A percentile compares a stretch with the other conserved stretches of the same genome.
These are phyloP conservation scores for Kappamyces sp. DNA, from an alignment of 192 early-diverging fungal species.

Conservation along the genomic window DNA sequence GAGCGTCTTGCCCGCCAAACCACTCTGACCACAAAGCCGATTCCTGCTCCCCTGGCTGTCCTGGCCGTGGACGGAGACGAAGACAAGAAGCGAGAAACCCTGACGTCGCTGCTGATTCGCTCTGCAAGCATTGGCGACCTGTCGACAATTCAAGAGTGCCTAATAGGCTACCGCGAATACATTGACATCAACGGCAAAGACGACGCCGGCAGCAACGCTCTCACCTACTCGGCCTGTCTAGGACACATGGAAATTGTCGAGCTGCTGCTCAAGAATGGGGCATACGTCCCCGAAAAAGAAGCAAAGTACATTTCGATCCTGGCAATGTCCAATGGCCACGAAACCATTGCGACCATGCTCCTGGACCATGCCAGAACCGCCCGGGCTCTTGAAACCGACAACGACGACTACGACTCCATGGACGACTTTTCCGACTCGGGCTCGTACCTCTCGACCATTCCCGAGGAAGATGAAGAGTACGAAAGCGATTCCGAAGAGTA, in stretches of 20 bases:
- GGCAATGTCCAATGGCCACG: slow-evolving; percentile 19
- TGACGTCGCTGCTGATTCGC: slow-evolving; percentile 47
- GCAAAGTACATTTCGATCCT: slow-evolving; percentile 39
- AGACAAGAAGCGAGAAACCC: neutral
- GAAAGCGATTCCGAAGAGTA: slow-evolving; percentile 18
- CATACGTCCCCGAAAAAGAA: slow-evolving; percentile 15
- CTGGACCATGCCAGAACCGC: no score
- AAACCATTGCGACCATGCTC: no score
- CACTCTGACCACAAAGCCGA: no score
- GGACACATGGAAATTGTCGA: slow-evolving; percentile 67
- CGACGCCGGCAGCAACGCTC: slow-evolving; percentile 77
- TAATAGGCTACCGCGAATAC: no score
- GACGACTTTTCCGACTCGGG: slow-evolving; percentile 69
- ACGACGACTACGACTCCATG: slow-evolving; percentile 46
- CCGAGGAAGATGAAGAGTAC: slow-evolving; percentile 48
- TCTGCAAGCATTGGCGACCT: slow-evolving; percentile 34
- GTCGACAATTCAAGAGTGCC: no score
- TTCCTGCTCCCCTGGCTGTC: no score
- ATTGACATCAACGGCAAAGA: slow-evolving; percentile 70
- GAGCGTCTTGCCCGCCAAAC: no score
- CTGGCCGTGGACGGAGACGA: no score
- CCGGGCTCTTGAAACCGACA: slow-evolving; percentile 56
- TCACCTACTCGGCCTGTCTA: slow-evolving; percentile 87
- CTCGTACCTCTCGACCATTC: slow-evolving; percentile 52
- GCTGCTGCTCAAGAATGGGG: slow-evolving; percentile 66